Evolutionary conservation across 2,329 filamentous ascomycete species (phyloP).

Genomic region (Bisporella sp.): DNA sequence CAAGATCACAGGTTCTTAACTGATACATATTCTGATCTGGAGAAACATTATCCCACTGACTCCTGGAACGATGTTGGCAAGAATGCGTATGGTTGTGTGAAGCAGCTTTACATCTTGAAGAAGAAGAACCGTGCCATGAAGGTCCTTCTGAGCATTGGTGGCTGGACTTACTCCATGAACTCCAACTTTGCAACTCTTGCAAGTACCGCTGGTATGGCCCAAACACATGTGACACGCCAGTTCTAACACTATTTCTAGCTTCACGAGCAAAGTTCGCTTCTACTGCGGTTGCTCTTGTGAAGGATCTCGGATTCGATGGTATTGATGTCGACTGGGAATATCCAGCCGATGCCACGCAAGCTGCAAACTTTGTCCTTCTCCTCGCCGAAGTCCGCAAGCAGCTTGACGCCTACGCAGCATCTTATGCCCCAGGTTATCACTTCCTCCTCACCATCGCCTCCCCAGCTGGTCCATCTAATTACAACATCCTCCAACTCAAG

Average conservation of each 20-base stretch:
- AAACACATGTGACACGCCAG: too few relatives aligned
- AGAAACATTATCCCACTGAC: conserved; percentile 75
- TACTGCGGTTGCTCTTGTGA: conserved; percentile 60
- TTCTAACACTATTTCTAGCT: conserved; percentile 8
- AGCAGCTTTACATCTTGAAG: conserved; percentile 74
- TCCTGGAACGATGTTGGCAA: conserved; percentile 58
- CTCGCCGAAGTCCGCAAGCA: conserved; percentile 27
- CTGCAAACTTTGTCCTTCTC: conserved; percentile 25
- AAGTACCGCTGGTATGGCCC: conserved; percentile 40
- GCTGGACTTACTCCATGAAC: conserved; percentile 67
- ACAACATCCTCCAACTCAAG: conserved; percentile 38
- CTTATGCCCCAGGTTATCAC: conserved; percentile 39
- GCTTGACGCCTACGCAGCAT: conserved; percentile 41
- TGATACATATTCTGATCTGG: conserved; percentile 61
- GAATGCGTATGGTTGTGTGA: conserved; percentile 75
- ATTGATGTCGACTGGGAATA: conserved; percentile 32
- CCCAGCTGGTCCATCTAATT: conserved; percentile 42
- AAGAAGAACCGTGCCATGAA: conserved; percentile 72
- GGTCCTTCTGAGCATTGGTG: conserved; percentile 72
- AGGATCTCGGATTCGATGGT: conserved; percentile 60
- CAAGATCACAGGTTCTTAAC: conserved; percentile 44
- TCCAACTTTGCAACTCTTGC: conserved; percentile 65
- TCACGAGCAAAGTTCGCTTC: conserved; percentile 62
- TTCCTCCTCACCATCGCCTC: conserved; percentile 48
- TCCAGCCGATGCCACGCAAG: conserved; percentile 18